Conservation (phyloP, 2,329 filamentous ascomycete species). For the Calcarisporium arbuscula region DNA sequence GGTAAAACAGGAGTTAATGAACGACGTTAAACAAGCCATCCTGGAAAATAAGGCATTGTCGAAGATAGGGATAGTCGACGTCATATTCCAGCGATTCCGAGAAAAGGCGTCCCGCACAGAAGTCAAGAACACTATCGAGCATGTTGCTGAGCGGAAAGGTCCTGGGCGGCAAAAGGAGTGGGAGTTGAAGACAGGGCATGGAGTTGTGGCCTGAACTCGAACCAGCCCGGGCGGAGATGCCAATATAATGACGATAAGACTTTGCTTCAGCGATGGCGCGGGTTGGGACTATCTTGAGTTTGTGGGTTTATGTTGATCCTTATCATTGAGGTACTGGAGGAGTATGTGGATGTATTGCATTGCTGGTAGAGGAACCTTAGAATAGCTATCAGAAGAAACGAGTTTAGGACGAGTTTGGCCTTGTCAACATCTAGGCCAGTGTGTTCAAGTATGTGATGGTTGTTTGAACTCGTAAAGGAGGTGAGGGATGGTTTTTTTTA, state of each 20-base stretch:
- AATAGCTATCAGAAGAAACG: too few species aligned
- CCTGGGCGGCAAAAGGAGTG: conserved; percentile 30
- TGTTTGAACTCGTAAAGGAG: too few species aligned
- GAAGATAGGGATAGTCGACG: conserved; percentile 34
- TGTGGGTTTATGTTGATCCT: background rate
- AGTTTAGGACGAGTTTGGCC: too few species aligned
- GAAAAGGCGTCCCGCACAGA: conserved; percentile 29
- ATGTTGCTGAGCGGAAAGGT: conserved; percentile 33
- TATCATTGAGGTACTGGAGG: background rate
- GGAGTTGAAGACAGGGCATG: conserved; percentile 32
- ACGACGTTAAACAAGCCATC: conserved; percentile 35
- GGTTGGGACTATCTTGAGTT: background rate
- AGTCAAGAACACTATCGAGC: conserved; percentile 35
- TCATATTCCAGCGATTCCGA: conserved; percentile 32
- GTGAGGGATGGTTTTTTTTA: too few species aligned
- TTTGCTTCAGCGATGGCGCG: too few species aligned
- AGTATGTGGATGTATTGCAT: too few species aligned
- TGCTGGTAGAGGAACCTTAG: too few species aligned
- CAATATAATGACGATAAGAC: background rate
- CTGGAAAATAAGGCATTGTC: conserved; percentile 32
- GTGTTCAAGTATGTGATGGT: too few species aligned
- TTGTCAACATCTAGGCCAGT: too few species aligned
- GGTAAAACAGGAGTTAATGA: conserved; percentile 32
- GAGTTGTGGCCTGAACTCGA: conserved; percentile 20
- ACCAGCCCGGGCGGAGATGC: background rate